Conservation (phyloP, 495 filamentous ascomycete species). For the Tuber brumale region DNA sequence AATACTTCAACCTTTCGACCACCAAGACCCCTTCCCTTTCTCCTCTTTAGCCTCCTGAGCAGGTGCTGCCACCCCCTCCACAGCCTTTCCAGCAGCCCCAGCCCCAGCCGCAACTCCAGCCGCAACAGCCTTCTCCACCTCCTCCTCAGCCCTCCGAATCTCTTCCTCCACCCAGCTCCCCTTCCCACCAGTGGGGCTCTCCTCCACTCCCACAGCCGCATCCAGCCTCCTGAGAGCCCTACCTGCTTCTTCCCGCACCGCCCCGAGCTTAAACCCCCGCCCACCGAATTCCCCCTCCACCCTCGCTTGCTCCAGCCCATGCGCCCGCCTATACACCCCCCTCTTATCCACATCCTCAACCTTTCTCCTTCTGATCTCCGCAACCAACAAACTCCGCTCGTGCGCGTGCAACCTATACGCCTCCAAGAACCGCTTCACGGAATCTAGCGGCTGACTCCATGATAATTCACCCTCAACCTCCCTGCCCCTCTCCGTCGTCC, state of each 20-base stretch:
- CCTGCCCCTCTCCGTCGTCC: slow-evolving; percentile 22
- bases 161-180: slow-evolving; percentile 32
- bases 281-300: slow-evolving; percentile 29
- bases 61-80: not conserved
- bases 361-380: slow-evolving; percentile 30
- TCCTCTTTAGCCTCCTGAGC: not conserved
- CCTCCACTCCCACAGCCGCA: not conserved
- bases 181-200: not conserved
- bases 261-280: slow-evolving; percentile 21
- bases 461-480: slow-evolving; percentile 14
- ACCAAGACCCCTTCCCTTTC: slow-evolving; percentile 23
- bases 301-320: slow-evolving; percentile 29
- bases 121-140: slow-evolving; percentile 8
- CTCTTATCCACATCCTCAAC: slow-evolving; percentile 37
- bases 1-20: slow-evolving; percentile 7
- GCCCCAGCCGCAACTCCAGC: slow-evolving; percentile 4
- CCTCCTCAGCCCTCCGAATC: slow-evolving; percentile 26
- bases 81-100: not conserved
- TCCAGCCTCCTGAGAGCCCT: not conserved
- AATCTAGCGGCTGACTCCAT: slow-evolving; percentile 24
- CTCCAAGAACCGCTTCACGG: slow-evolving; percentile 6
- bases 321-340: slow-evolving; percentile 32
- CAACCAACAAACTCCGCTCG: slow-evolving; percentile 27
- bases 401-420: slow-evolving; percentile 40
- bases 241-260: slow-evolving; percentile 6